phyloP scores from a whole-genome alignment of 83 land plant genomes.

The Isoetes engelmannii region DNA sequence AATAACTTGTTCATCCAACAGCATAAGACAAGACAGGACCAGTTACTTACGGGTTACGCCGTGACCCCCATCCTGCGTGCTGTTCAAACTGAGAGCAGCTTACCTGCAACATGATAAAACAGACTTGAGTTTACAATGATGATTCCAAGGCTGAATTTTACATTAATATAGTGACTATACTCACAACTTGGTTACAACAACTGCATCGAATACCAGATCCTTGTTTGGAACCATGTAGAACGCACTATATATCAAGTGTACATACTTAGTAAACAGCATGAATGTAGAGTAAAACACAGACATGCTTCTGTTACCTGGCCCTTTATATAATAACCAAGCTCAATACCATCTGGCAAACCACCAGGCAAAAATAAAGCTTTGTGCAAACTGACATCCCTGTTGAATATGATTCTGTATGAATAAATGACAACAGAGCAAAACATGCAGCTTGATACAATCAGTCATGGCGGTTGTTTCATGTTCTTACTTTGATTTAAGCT shows the following conservation, averaged over 20 bases:
- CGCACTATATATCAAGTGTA: constrained; percentile 35
- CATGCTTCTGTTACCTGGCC: constrained; percentile 45
- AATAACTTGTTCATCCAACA: too few relatives aligned
- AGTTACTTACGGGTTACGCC: constrained; percentile 80
- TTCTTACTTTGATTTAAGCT: too few relatives aligned
- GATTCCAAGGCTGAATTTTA: too few relatives aligned
- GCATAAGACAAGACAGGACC: too few relatives aligned
- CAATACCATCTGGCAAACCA: constrained; percentile 68
- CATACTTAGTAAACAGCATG: too few relatives aligned
- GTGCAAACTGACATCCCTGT: constrained; percentile 58
- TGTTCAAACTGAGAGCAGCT: constrained; percentile 89
- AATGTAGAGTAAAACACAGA: not conserved
- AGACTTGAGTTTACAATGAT: too few relatives aligned
- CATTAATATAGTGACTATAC: not conserved
- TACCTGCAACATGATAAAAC: constrained; percentile 37
- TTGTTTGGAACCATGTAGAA: constrained; percentile 64
- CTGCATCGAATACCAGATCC: constrained; percentile 66
- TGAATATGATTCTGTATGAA: too few relatives aligned
- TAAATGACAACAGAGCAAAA: too few relatives aligned
- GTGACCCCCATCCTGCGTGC: constrained; percentile 86
- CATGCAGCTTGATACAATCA: too few relatives aligned
- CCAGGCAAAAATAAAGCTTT: constrained; percentile 56
- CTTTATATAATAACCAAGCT: constrained; percentile 56
- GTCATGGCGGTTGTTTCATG: too few relatives aligned
- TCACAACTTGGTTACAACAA: constrained; percentile 72